These are phyloP conservation scores for Cenchrus purpureus DNA, from an alignment of 176 grass and related monocot species.

Conservation along the genomic window DNA sequence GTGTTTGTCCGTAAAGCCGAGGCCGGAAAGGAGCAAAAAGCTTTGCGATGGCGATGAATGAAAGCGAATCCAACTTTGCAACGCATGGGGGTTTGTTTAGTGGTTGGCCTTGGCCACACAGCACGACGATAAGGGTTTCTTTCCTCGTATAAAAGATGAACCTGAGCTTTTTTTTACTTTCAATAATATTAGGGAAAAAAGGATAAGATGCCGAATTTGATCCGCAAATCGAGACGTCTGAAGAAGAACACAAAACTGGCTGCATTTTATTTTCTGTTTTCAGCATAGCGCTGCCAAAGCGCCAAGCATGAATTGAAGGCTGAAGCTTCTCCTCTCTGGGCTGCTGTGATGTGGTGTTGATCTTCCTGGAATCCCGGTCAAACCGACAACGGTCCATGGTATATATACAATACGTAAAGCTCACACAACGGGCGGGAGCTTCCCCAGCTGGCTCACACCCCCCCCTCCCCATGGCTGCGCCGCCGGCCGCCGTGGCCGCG, in stretches of 20 bases:
- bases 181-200: neutral
- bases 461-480: too few species aligned
- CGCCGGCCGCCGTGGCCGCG: too few species aligned
- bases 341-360: neutral
- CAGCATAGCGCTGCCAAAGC: neutral
- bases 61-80: conserved; percentile 37
- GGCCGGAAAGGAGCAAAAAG: conserved; percentile 6
- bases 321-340: neutral
- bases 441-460: too few species aligned
- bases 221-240: neutral
- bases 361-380: conserved; percentile 26
- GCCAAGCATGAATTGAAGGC: neutral
- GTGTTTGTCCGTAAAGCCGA: neutral
- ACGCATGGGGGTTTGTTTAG: neutral
- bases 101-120: neutral
- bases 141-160: neutral
- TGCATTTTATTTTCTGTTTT: neutral
- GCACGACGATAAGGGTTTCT: conserved; percentile 10
- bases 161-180: neutral
- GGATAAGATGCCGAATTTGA: neutral
- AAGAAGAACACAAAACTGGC: neutral
- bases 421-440: too few species aligned
- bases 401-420: too few species aligned
- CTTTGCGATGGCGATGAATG: neutral
- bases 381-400: conserved; percentile 36